Evolutionary conservation across 352 stramenopile genomes (phyloP), one percentile per base, ranked within the genome.

Genomic region (Phytophthora hybrid): DNA sequence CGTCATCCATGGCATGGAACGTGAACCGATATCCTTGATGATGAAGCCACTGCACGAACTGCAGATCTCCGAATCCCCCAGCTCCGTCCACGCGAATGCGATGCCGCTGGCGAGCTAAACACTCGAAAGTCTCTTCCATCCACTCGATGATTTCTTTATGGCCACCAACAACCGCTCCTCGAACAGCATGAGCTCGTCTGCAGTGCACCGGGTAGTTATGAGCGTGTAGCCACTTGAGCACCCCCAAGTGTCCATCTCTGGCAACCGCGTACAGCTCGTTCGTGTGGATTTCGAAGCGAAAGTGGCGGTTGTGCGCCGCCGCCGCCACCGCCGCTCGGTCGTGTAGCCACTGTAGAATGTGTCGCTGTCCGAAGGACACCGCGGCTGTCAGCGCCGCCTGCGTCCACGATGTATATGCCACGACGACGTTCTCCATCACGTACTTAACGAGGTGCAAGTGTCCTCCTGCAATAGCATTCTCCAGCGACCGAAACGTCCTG

Each of bases 401-500:
- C 37, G 52, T 78, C 78, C 78, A 83, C 52, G 76, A 85, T 39
- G 68, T 76, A 16, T 73, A 71, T 9, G 76, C 76, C 31, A 85
- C 66, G 16, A 67, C 68, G 7, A 85, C 70, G 9, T 68, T 79
- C 29, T 76, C 16, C 75, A 85, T 80, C 29, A 85, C 70, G 51
- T 82, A 85, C 51, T 83, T 29, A 9, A 83, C 80, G 41, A 87
- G 71, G 29, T 65, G 49, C 31, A 87, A 53, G 46, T 87, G 78
- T 10, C 75, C 72, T 52, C 76, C 76, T 57, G 66, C 73, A 57
- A 87, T 80, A 0, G 80, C 80, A 54, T 82, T 85, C 65, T 85
- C 76, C 10, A 85, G 46, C 18, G 76, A 74, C 10, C 46, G 23
- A 23, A 85, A 85, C 34, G 76, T 78, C 13, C 76, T 47, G 52